Evolutionary conservation across 225 moss, liverwort and hornwort species (phyloP).

Genomic region (Pseudoscleropodium purum): DNA sequence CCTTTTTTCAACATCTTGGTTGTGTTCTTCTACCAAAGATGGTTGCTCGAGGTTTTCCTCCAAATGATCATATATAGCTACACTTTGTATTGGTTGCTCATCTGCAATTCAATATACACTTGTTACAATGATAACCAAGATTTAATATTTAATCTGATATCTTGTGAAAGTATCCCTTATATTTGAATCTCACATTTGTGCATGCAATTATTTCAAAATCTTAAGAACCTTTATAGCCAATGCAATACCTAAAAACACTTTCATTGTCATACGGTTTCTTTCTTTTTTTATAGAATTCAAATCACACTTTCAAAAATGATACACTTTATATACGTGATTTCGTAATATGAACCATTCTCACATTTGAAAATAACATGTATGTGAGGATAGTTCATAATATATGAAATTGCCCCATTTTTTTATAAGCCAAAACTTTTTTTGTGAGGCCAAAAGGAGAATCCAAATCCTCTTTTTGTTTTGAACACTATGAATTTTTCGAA

Average conservation of each 20-base stretch:
- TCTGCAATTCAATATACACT: not conserved
- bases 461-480: not conserved
- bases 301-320: no score
- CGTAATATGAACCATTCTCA: no score
- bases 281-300: no score
- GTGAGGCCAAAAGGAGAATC: no score
- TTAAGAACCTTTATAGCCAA: no score
- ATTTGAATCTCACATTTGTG: not conserved
- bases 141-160: no score
- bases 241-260: no score
- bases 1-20: conserved; percentile 2
- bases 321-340: no score
- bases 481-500: not conserved
- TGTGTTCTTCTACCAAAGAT: not conserved
- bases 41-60: not conserved
- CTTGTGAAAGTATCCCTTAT: not conserved
- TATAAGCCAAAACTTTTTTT: not conserved
- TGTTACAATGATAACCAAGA: not conserved
- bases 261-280: no score
- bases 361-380: no score
- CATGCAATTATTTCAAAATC: not conserved
- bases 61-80: not conserved
- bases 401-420: not conserved
- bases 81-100: not conserved
- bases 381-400: not conserved